A percentile compares a stretch with the other conserved stretches of the same genome.
Evolutionary conservation across 2,329 filamentous ascomycete species (phyloP).

Genomic region (Curvularia spicifera): DNA sequence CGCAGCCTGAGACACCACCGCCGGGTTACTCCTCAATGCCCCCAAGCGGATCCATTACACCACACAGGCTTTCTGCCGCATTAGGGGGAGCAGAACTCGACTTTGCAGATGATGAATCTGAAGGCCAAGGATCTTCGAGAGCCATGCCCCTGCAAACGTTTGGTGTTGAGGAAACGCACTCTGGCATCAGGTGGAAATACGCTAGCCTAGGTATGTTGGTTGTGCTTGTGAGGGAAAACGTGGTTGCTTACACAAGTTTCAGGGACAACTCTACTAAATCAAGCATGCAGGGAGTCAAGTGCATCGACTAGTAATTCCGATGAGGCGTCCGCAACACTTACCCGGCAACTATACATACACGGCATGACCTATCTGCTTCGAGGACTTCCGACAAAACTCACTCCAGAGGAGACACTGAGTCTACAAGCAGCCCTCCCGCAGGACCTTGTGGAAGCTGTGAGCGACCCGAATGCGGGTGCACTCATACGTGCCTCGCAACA

Average conservation of each 20-base stretch:
- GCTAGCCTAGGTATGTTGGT: constrained; percentile 55
- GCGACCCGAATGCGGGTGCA: constrained; percentile 23
- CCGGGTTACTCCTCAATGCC: constrained; percentile 43
- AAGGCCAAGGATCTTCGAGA: constrained; percentile 31
- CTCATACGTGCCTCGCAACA: constrained; percentile 23
- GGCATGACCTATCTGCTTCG: constrained; percentile 68
- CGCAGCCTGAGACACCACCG: constrained; percentile 46
- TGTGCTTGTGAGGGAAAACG: not conserved
- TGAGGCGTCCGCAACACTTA: constrained; percentile 54
- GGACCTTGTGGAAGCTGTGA: constrained; percentile 24
- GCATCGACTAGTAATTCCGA: constrained; percentile 32
- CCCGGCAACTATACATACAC: constrained; percentile 69
- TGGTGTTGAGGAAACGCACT: constrained; percentile 37
- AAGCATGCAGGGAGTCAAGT: constrained; percentile 56
- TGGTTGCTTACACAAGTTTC: constrained; percentile 8
- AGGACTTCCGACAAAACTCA: constrained; percentile 65
- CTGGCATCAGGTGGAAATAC: constrained; percentile 60
- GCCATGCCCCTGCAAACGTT: constrained; percentile 29
- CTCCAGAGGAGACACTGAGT: constrained; percentile 60
- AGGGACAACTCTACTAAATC: constrained; percentile 58
- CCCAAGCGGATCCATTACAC: constrained; percentile 31
- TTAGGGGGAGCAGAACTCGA: constrained; percentile 31
- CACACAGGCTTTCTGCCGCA: constrained; percentile 24
- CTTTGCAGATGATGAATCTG: constrained; percentile 36
- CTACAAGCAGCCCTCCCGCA: constrained; percentile 61